Evolutionary conservation across 2,329 filamentous ascomycete genomes (phyloP).

Genomic region (Hansfordia pulvinata): DNA sequence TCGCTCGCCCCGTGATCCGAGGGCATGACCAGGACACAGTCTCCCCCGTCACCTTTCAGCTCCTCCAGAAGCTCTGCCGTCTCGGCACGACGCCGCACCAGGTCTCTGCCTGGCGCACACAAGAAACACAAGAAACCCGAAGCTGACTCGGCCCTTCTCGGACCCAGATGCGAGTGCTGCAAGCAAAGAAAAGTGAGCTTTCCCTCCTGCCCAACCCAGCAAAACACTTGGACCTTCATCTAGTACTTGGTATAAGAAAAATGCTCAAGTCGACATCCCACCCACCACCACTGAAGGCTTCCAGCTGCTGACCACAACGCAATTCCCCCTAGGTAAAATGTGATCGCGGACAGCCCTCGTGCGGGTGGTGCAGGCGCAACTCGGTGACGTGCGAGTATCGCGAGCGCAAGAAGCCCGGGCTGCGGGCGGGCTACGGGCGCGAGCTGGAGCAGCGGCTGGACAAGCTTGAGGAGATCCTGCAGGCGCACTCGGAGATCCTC

Average conservation of each 20-base stretch:
- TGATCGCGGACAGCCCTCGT: slow-evolving; percentile 61
- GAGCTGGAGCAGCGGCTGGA: slow-evolving; percentile 63
- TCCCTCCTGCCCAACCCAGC: too few species aligned
- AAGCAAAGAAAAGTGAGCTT: slow-evolving; percentile 61
- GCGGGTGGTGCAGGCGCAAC: slow-evolving; percentile 55
- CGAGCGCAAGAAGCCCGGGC: slow-evolving; percentile 53
- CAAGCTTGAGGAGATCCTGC: slow-evolving; percentile 52
- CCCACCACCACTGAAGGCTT: slow-evolving; percentile 1
- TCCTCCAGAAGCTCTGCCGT: too few species aligned
- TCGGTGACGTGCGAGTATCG: slow-evolving; percentile 52
- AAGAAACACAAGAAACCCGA: slow-evolving; percentile 11
- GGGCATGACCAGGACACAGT: too few species aligned
- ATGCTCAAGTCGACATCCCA: too few species aligned
- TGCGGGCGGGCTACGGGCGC: slow-evolving; percentile 55
- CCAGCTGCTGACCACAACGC: neutral
- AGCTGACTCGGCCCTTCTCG: slow-evolving; percentile 19
- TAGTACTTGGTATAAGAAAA: too few species aligned
- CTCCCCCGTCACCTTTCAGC: too few species aligned
- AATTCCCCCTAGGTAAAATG: slow-evolving; percentile 45
- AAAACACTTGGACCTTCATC: too few species aligned
- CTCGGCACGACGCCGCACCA: too few species aligned
- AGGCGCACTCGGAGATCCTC: slow-evolving; percentile 52
- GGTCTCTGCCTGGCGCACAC: too few species aligned
- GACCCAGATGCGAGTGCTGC: slow-evolving; percentile 57
- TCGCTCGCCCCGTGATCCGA: too few species aligned